These are phyloP conservation scores for Tulasnella sp. DNA, from an alignment of 768 basidiomycete genomes.

Conservation along the genomic window DNA sequence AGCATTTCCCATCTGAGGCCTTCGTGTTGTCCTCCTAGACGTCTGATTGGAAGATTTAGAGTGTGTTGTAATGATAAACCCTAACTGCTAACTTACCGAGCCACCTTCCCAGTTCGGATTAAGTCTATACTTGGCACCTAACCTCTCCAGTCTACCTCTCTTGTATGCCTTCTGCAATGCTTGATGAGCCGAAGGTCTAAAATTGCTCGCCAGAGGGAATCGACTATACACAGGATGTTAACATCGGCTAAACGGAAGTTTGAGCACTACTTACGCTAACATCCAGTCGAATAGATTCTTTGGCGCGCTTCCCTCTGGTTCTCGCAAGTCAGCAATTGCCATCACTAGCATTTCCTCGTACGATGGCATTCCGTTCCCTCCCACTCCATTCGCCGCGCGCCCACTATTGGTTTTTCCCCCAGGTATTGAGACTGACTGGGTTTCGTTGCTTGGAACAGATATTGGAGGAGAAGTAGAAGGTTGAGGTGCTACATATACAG, in stretches of 20 bases:
- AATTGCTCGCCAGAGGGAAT: slow-evolving; percentile 79
- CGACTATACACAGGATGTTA: slow-evolving; percentile 25
- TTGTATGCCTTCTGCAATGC: slow-evolving; percentile 78
- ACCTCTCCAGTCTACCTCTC: slow-evolving; percentile 68
- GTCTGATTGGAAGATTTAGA: slow-evolving; percentile 34
- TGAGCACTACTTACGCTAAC: slow-evolving; percentile 30
- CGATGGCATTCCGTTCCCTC: slow-evolving; percentile 52
- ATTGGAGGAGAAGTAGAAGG: slow-evolving; percentile 19
- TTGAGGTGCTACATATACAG: slow-evolving; percentile 19
- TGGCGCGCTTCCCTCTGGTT: slow-evolving; percentile 68
- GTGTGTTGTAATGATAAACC: background rate
- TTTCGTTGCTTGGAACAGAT: slow-evolving; percentile 18
- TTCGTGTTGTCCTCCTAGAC: slow-evolving; percentile 60
- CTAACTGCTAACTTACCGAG: slow-evolving; percentile 38
- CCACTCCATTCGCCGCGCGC: slow-evolving; percentile 18
- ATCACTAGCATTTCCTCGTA: slow-evolving; percentile 90
- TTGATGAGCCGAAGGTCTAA: slow-evolving; percentile 78
- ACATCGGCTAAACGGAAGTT: background rate
- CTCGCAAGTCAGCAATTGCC: slow-evolving; percentile 50
- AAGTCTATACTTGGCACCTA: slow-evolving; percentile 56
- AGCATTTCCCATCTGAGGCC: slow-evolving; percentile 39
- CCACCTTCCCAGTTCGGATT: slow-evolving; percentile 68
- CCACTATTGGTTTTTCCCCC: background rate
- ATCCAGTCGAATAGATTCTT: slow-evolving; percentile 77
- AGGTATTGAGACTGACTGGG: slow-evolving; percentile 21